Percentiles rank a stretch among this genome's conserved stretches.
Evolutionary conservation across 1,284 basidiomycete species (phyloP).

Genomic region (Leccinum pachyderme): DNA sequence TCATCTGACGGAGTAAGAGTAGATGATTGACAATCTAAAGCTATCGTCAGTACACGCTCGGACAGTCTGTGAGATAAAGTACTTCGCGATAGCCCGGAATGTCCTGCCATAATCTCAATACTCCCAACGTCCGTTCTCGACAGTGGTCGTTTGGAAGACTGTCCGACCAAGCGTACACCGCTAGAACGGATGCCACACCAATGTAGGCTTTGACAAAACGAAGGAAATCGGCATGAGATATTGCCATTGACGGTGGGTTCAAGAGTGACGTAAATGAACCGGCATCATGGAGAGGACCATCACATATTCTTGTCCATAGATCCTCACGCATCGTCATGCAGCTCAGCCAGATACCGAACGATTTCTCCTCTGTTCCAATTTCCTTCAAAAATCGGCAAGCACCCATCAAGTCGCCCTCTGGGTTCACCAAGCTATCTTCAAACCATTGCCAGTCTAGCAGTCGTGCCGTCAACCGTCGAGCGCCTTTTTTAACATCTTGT

Average conservation of each 20-base stretch:
- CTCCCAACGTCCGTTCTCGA: slow-evolving; percentile 58
- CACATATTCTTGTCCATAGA: slow-evolving; percentile 35
- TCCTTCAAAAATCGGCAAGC: slow-evolving; percentile 54
- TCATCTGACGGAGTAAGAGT: slow-evolving; percentile 28
- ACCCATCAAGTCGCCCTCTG: slow-evolving; percentile 45
- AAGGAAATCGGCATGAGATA: slow-evolving; percentile 59
- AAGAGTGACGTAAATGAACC: slow-evolving; percentile 18
- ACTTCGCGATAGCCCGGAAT: slow-evolving; percentile 36
- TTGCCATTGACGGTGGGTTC: slow-evolving; percentile 17
- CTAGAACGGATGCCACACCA: slow-evolving; percentile 65
- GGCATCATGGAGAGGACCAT: slow-evolving; percentile 10
- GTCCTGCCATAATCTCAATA: slow-evolving; percentile 69
- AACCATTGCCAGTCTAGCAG: slow-evolving; percentile 60
- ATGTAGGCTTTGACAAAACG: slow-evolving; percentile 61
- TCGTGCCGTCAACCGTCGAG: slow-evolving; percentile 46
- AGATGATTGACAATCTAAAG: slow-evolving; percentile 27
- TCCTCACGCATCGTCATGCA: slow-evolving; percentile 59
- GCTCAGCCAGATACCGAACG: slow-evolving; percentile 68
- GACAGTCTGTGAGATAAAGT: slow-evolving; percentile 38
- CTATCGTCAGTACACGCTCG: slow-evolving; percentile 4
- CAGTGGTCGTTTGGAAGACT: slow-evolving; percentile 64
- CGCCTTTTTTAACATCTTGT: slow-evolving; percentile 41
- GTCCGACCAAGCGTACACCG: slow-evolving; percentile 77
- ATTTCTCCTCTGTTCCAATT: slow-evolving; percentile 58
- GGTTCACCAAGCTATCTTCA: slow-evolving; percentile 56